These are phyloP conservation scores for Debaryomyces sp. DNA, from an alignment of 1,139 yeast genomes.

Conservation along the genomic window DNA sequence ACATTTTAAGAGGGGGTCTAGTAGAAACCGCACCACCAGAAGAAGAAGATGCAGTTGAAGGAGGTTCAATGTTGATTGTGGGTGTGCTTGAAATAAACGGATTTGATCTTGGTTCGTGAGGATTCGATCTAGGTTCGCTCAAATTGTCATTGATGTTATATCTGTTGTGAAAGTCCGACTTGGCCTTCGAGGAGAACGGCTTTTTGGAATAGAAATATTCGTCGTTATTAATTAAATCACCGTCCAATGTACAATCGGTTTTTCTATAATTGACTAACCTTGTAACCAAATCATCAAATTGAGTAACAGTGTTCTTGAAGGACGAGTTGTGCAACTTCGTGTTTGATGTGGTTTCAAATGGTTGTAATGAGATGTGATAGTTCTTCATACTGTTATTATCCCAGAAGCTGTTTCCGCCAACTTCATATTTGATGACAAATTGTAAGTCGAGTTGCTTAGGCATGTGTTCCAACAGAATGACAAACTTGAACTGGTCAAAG, in stretches of 20 bases:
- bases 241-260: slow-evolving; percentile 8
- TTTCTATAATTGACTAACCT: slow-evolving; percentile 14
- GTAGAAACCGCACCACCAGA: slow-evolving; percentile 9
- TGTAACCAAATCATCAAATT: slow-evolving; percentile 30
- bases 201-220: slow-evolving; percentile 4
- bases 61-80: neutral
- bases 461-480: slow-evolving; percentile 33
- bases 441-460: slow-evolving; percentile 20
- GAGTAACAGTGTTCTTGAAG: slow-evolving; percentile 18
- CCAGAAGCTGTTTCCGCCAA: slow-evolving; percentile 30
- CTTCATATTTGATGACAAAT: slow-evolving; percentile 30
- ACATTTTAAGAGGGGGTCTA: slow-evolving; percentile 29
- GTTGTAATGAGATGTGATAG: slow-evolving; percentile 28
- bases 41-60: neutral
- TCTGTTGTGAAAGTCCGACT: slow-evolving; percentile 16
- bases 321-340: slow-evolving; percentile 19
- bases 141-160: slow-evolving; percentile 16
- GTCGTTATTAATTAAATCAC: slow-evolving; percentile 5
- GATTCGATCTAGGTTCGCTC: slow-evolving; percentile 12
- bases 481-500: slow-evolving; percentile 43
- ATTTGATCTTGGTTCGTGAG: slow-evolving; percentile 11
- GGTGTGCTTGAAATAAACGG: slow-evolving; percentile 8
- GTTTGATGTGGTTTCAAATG: slow-evolving; percentile 11
- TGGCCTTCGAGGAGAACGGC: slow-evolving; percentile 9
- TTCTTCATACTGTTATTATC: slow-evolving; percentile 36